A percentile compares a stretch with the other conserved stretches of the same genome.
phyloP scores from a whole-genome alignment of 1,284 basidiomycete species.

The Pseudozyma thailandica region DNA sequence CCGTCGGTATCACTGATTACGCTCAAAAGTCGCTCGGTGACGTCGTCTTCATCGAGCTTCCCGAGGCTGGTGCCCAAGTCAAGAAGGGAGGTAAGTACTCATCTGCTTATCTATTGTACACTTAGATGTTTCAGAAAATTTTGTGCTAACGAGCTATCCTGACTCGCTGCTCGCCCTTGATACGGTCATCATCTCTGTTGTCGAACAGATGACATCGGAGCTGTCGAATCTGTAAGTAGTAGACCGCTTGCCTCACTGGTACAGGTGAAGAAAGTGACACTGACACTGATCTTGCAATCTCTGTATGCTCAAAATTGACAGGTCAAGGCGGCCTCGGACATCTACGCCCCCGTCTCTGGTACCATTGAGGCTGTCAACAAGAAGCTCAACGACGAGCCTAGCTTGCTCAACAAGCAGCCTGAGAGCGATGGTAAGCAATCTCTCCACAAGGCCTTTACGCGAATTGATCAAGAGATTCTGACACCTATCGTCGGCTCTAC shows the following conservation, averaged over 20 bases:
- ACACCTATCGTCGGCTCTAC: not conserved
- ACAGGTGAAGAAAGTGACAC: not conserved
- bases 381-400: conserved; percentile 77
- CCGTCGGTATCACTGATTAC: conserved; percentile 89
- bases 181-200: too few relatives aligned
- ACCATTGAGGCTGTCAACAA: conserved; percentile 83
- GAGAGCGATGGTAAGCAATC: conserved; percentile 85
- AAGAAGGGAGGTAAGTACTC: conserved; percentile 77
- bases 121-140: too few relatives aligned
- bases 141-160: too few relatives aligned
- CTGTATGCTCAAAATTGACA: not conserved
- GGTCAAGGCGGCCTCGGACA: conserved; percentile 94
- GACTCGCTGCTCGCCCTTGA: too few relatives aligned
- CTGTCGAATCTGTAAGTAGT: conserved; percentile 82
- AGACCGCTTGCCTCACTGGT: too few relatives aligned
- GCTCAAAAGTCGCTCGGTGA: conserved; percentile 93
- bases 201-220: conserved; percentile 90
- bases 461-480: not conserved
- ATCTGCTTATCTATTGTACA: not conserved
- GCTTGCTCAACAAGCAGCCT: conserved; percentile 88
- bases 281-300: conserved; percentile 3
- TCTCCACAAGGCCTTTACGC: too few relatives aligned
- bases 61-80: conserved; percentile 77
- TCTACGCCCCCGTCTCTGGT: conserved; percentile 93
- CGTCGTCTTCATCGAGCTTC: conserved; percentile 96